phyloP scores from a whole-genome alignment of 768 basidiomycete genomes.

The Hypholoma fasciculare region DNA sequence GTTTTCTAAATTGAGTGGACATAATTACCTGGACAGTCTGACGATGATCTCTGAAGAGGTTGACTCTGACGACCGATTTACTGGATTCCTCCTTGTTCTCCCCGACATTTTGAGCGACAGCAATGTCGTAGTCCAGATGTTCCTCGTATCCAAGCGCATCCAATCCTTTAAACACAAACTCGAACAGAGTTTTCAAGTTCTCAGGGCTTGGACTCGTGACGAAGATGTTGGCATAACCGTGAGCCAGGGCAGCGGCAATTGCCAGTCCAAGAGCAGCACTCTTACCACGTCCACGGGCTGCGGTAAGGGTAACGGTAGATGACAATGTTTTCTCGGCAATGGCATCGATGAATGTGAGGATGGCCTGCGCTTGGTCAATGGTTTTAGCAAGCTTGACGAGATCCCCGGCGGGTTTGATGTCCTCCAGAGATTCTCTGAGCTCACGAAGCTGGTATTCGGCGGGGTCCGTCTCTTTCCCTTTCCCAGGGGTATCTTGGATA shows the following conservation, averaged over 20 bases:
- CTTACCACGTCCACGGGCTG: slow-evolving; percentile 94
- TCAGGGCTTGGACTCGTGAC: slow-evolving; percentile 97
- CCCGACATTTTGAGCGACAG: slow-evolving; percentile 84
- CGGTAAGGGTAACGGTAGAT: slow-evolving; percentile 93
- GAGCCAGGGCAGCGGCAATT: slow-evolving; percentile 87
- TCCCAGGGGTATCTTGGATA: slow-evolving; percentile 42
- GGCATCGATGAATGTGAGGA: slow-evolving; percentile 93
- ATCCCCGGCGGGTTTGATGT: slow-evolving; percentile 85
- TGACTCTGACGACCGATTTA: slow-evolving; percentile 94
- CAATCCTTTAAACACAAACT: slow-evolving; percentile 96
- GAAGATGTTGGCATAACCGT: slow-evolving; percentile 97
- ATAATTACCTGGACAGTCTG: slow-evolving; percentile 90
- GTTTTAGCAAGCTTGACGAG: slow-evolving; percentile 91
- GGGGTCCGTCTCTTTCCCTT: slow-evolving; percentile 32
- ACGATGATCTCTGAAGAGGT: slow-evolving; percentile 88
- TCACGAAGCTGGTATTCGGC: slow-evolving; percentile 68
- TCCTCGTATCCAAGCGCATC: slow-evolving; percentile 96
- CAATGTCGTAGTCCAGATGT: slow-evolving; percentile 96
- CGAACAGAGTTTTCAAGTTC: slow-evolving; percentile 96
- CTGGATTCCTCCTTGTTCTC: slow-evolving; percentile 63
- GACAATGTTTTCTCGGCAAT: slow-evolving; percentile 91
- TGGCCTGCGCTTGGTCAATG: slow-evolving; percentile 90
- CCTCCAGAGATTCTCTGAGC: slow-evolving; percentile 74
- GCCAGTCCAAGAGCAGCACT: slow-evolving; percentile 95
- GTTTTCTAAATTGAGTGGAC: slow-evolving; percentile 14